These are phyloP conservation scores for Oryza australiensis DNA, from an alignment of 176 grass and related monocot genomes.

Conservation along the genomic window DNA sequence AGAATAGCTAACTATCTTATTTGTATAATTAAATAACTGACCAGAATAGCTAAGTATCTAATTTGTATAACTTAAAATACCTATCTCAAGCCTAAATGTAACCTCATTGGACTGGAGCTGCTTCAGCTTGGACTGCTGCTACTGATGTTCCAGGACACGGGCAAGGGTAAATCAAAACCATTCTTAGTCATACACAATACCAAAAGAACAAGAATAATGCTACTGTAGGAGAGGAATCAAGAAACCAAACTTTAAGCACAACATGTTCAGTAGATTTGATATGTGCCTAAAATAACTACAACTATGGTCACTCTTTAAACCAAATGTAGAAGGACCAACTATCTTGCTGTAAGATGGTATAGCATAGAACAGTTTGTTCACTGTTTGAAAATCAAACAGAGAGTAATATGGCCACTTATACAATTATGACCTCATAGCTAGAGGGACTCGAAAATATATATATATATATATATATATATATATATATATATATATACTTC, in stretches of 20 bases:
- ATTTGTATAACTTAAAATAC: too few relatives aligned
- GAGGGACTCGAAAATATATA: background rate
- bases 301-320: background rate
- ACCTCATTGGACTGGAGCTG: too few relatives aligned
- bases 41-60: too few relatives aligned
- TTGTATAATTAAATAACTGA: too few relatives aligned
- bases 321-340: background rate
- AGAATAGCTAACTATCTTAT: too few relatives aligned
- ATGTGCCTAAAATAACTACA: background rate
- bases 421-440: background rate
- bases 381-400: background rate
- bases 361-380: background rate
- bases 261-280: background rate
- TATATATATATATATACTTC: background rate
- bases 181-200: background rate
- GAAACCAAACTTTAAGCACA: background rate
- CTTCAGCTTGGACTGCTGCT: too few relatives aligned
- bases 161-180: too few relatives aligned
- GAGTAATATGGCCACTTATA: conserved; percentile 1
- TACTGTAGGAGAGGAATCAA: background rate
- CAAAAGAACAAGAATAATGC: background rate
- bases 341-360: background rate
- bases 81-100: too few relatives aligned
- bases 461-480: background rate
- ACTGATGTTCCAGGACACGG: too few relatives aligned